A percentile compares a stretch with the other conserved stretches of the same genome.
These are phyloP conservation scores for Hypoxylon sp. DNA, from an alignment of 2,329 filamentous ascomycete species.

Conservation along the genomic window DNA sequence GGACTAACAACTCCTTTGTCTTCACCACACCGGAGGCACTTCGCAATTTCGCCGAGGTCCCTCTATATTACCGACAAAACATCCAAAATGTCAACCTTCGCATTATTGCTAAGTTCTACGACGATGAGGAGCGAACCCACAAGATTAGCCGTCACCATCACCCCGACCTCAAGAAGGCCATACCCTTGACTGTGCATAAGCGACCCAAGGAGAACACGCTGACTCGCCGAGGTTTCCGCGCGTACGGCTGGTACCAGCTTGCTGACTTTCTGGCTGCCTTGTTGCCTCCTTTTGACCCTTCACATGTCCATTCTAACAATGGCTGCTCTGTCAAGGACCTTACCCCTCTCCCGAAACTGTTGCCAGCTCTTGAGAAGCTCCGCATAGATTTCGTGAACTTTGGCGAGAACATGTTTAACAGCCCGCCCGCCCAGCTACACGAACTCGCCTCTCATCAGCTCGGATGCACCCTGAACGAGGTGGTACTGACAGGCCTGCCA, in stretches of 20 bases:
- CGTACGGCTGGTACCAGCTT: slow-evolving; percentile 67
- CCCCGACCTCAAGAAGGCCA: slow-evolving; percentile 56
- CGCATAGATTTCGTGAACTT: slow-evolving; percentile 69
- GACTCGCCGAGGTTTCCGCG: slow-evolving; percentile 65
- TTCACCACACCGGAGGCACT: slow-evolving; percentile 67
- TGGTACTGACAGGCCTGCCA: slow-evolving; percentile 65
- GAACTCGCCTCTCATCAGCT: slow-evolving; percentile 67
- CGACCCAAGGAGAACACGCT: slow-evolving; percentile 61
- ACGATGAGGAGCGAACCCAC: slow-evolving; percentile 61
- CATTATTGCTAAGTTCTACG: slow-evolving; percentile 67
- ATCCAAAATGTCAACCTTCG: slow-evolving; percentile 64
- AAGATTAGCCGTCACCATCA: slow-evolving; percentile 60
- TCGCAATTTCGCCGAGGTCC: slow-evolving; percentile 62
- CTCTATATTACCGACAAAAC: slow-evolving; percentile 56
- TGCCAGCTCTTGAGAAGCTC: slow-evolving; percentile 61
- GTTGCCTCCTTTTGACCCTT: slow-evolving; percentile 63
- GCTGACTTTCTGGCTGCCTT: slow-evolving; percentile 65
- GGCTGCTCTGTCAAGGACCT: slow-evolving; percentile 2
- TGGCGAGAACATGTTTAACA: slow-evolving; percentile 59
- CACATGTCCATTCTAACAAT: slow-evolving; percentile 38
- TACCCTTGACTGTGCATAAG: slow-evolving; percentile 57
- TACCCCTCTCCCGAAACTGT: slow-evolving; percentile 56
- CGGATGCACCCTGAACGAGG: slow-evolving; percentile 65
- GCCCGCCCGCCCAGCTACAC: slow-evolving; percentile 62
- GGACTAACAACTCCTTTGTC: slow-evolving; percentile 65